These are phyloP conservation scores for Penicillium simplicissimum DNA, from an alignment of 495 filamentous ascomycete species.

Conservation along the genomic window DNA sequence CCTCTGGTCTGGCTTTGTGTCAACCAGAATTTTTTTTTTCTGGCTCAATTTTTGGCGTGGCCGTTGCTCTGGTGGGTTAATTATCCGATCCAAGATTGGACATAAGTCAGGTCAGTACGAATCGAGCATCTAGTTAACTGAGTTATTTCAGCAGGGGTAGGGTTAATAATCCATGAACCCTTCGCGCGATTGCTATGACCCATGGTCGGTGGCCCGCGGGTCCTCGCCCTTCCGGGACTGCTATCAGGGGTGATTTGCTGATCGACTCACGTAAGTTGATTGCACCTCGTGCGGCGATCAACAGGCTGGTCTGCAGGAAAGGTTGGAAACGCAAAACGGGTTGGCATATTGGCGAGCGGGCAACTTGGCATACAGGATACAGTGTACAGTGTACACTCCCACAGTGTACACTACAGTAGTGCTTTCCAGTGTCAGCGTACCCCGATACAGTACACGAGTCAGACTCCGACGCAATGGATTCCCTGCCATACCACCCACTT, in stretches of 20 bases:
- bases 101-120: no score
- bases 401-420: no score
- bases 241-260: constrained; percentile 20
- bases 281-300: constrained; percentile 17
- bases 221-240: not conserved
- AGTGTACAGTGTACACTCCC: no score
- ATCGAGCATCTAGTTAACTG: no score
- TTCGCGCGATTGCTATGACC: not conserved
- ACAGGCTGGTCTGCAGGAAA: not conserved
- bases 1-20: not conserved
- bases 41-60: not conserved
- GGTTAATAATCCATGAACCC: not conserved
- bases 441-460: no score
- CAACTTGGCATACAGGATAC: no score
- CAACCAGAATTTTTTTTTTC: not conserved
- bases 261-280: constrained; percentile 25
- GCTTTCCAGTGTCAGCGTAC: no score
- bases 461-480: no score
- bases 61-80: not conserved
- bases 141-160: not conserved
- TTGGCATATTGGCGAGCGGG: not conserved
- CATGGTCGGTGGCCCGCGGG: not conserved
- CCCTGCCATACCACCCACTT: no score
- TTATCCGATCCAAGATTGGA: not conserved
- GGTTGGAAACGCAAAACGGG: not conserved